These are phyloP conservation scores for Rosa multiflora DNA, from an alignment of 306 rosid genomes.

Conservation along the genomic window DNA sequence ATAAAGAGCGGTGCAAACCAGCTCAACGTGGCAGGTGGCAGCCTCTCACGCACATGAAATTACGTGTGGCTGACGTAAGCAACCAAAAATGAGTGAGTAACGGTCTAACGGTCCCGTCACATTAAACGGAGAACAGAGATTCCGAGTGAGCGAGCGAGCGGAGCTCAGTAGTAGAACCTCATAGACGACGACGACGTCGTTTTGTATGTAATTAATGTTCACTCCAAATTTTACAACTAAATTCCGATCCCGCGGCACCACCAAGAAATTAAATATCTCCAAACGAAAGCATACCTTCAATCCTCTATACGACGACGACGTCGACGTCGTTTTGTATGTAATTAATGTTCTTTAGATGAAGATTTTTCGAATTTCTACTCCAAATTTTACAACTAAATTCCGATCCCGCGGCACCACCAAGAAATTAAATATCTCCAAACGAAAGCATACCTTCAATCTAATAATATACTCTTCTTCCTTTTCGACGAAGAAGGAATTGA, in stretches of 20 bases:
- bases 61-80: conserved; percentile 8
- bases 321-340: neutral
- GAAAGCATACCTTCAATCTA: conserved; percentile 64
- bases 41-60: neutral
- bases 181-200: conserved; percentile 9
- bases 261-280: no score
- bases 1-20: neutral
- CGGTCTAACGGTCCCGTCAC: conserved; percentile 9
- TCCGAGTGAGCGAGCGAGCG: neutral
- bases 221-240: neutral
- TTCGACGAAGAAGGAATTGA: conserved; percentile 86
- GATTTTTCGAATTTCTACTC: neutral
- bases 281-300: conserved; percentile 56
- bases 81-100: neutral
- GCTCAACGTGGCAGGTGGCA: conserved; percentile 1
- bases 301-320: conserved; percentile 14
- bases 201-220: neutral
- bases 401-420: no score
- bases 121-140: neutral
- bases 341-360: neutral
- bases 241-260: no score
- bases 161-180: neutral
- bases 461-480: conserved; percentile 96
- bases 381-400: neutral
- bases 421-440: no score